Evolutionary conservation across 768 basidiomycete genomes (phyloP).

Genomic region (Podaxis rugospora): DNA sequence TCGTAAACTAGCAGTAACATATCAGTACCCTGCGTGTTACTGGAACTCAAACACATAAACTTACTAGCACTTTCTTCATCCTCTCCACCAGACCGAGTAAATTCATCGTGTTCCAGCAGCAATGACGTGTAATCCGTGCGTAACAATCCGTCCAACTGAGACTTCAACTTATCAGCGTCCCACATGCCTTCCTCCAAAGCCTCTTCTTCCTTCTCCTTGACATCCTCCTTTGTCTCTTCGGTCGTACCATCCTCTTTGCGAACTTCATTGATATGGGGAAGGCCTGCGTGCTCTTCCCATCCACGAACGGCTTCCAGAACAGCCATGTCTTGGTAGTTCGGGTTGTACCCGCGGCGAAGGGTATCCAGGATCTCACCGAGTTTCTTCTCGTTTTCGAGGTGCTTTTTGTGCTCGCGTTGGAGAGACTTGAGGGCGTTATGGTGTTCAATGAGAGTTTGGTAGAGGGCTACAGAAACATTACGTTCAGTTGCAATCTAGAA

Average conservation of each 20-base stretch:
- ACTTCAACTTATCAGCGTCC: constrained; percentile 54
- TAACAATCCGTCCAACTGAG: constrained; percentile 52
- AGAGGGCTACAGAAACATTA: constrained; percentile 55
- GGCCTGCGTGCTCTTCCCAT: constrained; percentile 72
- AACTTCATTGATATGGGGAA: constrained; percentile 70
- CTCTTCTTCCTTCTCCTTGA: constrained; percentile 36
- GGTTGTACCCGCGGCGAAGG: constrained; percentile 86
- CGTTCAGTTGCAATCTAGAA: background rate
- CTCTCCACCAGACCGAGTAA: constrained; percentile 40
- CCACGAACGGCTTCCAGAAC: constrained; percentile 95
- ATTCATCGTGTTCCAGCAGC: constrained; percentile 73
- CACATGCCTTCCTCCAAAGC: constrained; percentile 57
- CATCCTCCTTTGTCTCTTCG: constrained; percentile 27
- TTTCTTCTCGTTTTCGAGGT: constrained; percentile 68
- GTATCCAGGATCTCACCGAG: constrained; percentile 81
- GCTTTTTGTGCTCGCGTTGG: constrained; percentile 63
- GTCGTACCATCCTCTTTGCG: constrained; percentile 39
- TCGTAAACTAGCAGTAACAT: constrained; percentile 59
- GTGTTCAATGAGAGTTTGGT: constrained; percentile 68
- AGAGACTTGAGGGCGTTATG: constrained; percentile 74
- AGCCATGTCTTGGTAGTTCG: constrained; percentile 99
- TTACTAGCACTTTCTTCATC: constrained; percentile 50
- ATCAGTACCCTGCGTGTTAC: background rate
- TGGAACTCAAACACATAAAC: constrained; percentile 21
- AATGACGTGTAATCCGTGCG: constrained; percentile 69